These are phyloP conservation scores for Otatea glauca DNA, from an alignment of 176 grass and related monocot genomes.

Conservation along the genomic window DNA sequence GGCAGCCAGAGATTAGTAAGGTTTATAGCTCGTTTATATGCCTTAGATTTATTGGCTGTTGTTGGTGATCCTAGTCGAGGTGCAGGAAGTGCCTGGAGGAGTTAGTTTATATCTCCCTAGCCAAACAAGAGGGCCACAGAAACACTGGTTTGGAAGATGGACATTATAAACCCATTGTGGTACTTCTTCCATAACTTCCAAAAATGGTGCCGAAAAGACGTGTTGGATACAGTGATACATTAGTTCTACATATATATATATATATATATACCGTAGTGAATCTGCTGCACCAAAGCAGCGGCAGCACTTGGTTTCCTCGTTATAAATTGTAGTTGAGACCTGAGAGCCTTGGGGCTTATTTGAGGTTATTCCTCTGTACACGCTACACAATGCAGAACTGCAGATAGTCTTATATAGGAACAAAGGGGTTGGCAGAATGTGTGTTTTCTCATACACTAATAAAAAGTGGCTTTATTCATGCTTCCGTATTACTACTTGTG, in stretches of 20 bases:
- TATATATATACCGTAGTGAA: constrained; percentile 41
- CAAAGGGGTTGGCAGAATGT: neutral
- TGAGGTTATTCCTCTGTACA: constrained; percentile 17
- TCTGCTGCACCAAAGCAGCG: constrained; percentile 22
- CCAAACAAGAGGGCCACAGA: neutral
- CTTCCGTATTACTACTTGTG: too few species aligned
- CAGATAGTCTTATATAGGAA: neutral
- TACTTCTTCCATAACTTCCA: neutral
- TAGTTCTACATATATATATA: constrained; percentile 41
- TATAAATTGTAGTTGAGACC: constrained; percentile 14
- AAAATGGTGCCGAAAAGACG: constrained; percentile 1
- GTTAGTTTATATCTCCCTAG: constrained; percentile 29
- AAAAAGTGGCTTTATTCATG: neutral
- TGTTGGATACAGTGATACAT: constrained; percentile 39
- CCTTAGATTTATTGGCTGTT: neutral
- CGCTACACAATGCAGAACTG: neutral
- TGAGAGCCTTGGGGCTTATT: neutral
- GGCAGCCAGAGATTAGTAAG: constrained; percentile 68
- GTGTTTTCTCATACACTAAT: neutral
- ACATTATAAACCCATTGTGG: neutral
- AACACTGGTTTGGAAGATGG: neutral
- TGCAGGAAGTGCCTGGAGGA: neutral
- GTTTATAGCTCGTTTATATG: neutral
- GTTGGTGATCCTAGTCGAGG: constrained; percentile 19
- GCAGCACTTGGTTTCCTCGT: constrained; percentile 35